A percentile compares a stretch with the other conserved stretches of the same genome.
phyloP scores from a whole-genome alignment of 2,329 filamentous ascomycete genomes.

The Lasiodiplodia hormozganensis region DNA sequence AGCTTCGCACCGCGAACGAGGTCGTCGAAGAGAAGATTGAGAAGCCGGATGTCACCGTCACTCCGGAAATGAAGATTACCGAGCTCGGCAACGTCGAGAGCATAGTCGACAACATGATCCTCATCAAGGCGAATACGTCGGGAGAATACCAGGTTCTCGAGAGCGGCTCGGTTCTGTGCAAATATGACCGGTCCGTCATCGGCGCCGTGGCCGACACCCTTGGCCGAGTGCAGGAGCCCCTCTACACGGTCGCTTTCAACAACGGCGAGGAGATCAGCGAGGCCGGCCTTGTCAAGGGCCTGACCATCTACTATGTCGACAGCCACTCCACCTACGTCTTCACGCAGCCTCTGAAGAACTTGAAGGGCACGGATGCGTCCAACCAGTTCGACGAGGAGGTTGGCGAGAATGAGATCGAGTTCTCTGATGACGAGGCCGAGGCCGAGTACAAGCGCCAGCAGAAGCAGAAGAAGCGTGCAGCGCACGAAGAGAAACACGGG shows the following conservation, averaged over 20 bases:
- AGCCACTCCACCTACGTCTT: constrained; percentile 84
- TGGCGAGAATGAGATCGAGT: constrained; percentile 85
- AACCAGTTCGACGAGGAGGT: constrained; percentile 95
- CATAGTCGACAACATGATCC: constrained; percentile 77
- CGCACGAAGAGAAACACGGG: constrained; percentile 29
- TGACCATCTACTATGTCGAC: constrained; percentile 79
- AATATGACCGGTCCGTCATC: constrained; percentile 75
- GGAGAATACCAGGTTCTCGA: constrained; percentile 88
- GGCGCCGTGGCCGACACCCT: constrained; percentile 86
- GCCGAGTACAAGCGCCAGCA: constrained; percentile 70
- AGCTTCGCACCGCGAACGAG: constrained; percentile 85
- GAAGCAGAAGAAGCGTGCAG: constrained; percentile 66
- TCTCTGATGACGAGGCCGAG: constrained; percentile 96
- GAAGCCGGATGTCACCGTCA: constrained; percentile 81
- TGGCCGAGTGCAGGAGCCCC: constrained; percentile 82
- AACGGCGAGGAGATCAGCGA: constrained; percentile 71
- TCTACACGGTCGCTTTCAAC: constrained; percentile 82
- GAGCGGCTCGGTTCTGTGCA: constrained; percentile 81
- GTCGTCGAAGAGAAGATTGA: constrained; percentile 53
- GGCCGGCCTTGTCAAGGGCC: constrained; percentile 71
- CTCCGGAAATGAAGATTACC: constrained; percentile 76
- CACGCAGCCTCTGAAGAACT: constrained; percentile 76
- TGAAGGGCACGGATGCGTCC: constrained; percentile 92
- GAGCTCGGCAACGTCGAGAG: constrained; percentile 77
- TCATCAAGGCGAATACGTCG: constrained; percentile 79